Base-by-base conservation (phyloP, 257 asterid species). In the Fraxinus cuspidata region DNA sequence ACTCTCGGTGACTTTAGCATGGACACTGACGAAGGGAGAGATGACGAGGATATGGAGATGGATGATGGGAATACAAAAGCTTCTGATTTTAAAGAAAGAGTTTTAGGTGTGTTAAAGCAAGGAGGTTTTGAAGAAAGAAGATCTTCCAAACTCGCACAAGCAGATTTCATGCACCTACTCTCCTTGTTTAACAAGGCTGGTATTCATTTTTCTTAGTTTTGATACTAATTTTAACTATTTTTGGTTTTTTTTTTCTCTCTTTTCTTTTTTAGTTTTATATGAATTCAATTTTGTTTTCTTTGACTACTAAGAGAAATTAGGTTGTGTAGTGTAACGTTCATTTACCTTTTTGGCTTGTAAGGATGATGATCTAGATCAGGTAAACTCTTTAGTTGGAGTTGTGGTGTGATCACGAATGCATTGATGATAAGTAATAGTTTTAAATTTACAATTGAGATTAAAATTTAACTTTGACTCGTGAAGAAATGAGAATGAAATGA, bases 101-200 rank as follows among this genome's bases (percentile, higher is more conserved):
- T 96, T 78, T 10, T 92, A 86, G 79, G 82, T 44, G 96, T 92
- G 40, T 84, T 96, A 83, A 90, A 85, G 81, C 79, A 76, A 49
- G 99, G 98, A 21, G 86, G 88, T 15, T 93, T 83, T 85, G 97
- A 88, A 79, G 96, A 90, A 2, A 91, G 84, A 75, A 88, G 99
- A 75, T 81, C 99, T 49, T 90, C 96, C 16, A 95, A 91, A 81
- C 96, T 92, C 31, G 9, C 93, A 11, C 99, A 93, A 65, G 89
- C 89, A 19, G 98, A 95, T 83, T 95, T 92, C 74, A 91, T 95
- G 96, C 93, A 89, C 79, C 85, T 95, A 27, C 92, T 95, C 75
- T 84, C 98, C 70, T 81, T 94, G 63, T 94, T 94, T 70, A 92
- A 92, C 80, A 83, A 84, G 83, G 91, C 96, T 73, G 98, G 97